Conservation (phyloP, 2,329 filamentous ascomycete species). For the Davidsoniella australis region DNA sequence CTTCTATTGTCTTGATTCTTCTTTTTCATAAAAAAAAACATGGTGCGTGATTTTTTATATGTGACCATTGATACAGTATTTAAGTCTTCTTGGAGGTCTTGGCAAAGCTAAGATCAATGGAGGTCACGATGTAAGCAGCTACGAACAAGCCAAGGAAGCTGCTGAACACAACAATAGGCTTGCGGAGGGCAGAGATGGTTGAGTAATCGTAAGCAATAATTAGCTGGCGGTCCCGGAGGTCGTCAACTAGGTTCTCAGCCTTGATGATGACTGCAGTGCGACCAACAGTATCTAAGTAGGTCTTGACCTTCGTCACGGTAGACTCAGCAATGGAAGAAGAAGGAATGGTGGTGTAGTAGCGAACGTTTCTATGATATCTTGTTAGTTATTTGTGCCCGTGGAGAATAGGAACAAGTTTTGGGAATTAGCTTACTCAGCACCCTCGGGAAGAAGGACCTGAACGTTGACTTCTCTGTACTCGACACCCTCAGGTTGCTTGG, state of each 20-base stretch:
- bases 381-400: neutral
- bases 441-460: constrained; percentile 77
- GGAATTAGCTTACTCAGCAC: constrained; percentile 49
- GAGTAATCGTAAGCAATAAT: constrained; percentile 82
- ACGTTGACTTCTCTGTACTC: constrained; percentile 70
- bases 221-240: constrained; percentile 67
- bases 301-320: constrained; percentile 50
- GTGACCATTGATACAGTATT: too few species aligned
- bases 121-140: constrained; percentile 56
- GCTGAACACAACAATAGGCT: constrained; percentile 66
- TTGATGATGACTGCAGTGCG: constrained; percentile 68
- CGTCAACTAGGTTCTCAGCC: constrained; percentile 76
- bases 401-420: neutral
- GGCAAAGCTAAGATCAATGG: constrained; percentile 61
- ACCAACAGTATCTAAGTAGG: constrained; percentile 85
- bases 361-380: constrained; percentile 47
- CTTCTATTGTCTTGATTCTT: too few species aligned
- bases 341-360: constrained; percentile 60
- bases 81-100: constrained; percentile 11
- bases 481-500: constrained; percentile 68
- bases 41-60: too few species aligned
- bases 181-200: constrained; percentile 56
- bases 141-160: constrained; percentile 60
- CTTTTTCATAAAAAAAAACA: too few species aligned
- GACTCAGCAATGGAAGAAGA: constrained; percentile 40